phyloP scores from a whole-genome alignment of 768 basidiomycete species.

The Dacryopinax primogenitus region DNA sequence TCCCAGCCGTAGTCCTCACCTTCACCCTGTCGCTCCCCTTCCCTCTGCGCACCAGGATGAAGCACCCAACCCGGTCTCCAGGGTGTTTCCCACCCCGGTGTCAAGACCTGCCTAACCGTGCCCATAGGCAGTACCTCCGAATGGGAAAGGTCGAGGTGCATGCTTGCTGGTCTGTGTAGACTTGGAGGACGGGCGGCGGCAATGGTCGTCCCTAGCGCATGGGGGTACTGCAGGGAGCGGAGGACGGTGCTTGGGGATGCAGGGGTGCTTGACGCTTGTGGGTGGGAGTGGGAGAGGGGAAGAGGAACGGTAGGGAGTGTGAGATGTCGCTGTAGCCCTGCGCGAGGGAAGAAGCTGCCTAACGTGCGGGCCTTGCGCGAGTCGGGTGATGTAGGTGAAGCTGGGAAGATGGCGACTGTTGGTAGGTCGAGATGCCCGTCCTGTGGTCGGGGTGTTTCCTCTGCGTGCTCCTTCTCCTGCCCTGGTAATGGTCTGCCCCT shows the following conservation, averaged over 20 bases:
- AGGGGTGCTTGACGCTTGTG: not conserved
- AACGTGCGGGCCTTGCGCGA: not conserved
- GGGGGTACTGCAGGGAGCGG: not conserved
- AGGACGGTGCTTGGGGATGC: not conserved
- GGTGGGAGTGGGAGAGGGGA: not conserved
- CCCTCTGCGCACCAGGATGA: slow-evolving; percentile 7
- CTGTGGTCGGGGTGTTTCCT: not conserved
- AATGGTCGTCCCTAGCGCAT: slow-evolving; percentile 16
- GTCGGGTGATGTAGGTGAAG: slow-evolving; percentile 9
- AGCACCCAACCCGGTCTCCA: slow-evolving; percentile 35
- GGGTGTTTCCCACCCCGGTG: slow-evolving; percentile 56
- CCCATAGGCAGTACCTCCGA: slow-evolving; percentile 20
- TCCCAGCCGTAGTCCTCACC: slow-evolving; percentile 6
- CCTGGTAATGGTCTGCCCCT: not conserved
- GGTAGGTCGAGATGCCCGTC: slow-evolving; percentile 8
- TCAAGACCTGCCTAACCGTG: slow-evolving; percentile 42
- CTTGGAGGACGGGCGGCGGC: slow-evolving; percentile 13
- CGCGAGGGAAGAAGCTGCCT: not conserved
- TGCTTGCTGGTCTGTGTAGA: slow-evolving; percentile 9
- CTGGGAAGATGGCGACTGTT: not conserved
- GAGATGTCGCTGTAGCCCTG: not conserved
- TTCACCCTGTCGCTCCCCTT: not conserved
- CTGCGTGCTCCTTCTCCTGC: not conserved
- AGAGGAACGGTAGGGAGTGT: not conserved
- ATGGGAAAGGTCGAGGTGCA: slow-evolving; percentile 24